Conservation (phyloP, 768 basidiomycete genomes). For the Leccinum truebloodii region DNA sequence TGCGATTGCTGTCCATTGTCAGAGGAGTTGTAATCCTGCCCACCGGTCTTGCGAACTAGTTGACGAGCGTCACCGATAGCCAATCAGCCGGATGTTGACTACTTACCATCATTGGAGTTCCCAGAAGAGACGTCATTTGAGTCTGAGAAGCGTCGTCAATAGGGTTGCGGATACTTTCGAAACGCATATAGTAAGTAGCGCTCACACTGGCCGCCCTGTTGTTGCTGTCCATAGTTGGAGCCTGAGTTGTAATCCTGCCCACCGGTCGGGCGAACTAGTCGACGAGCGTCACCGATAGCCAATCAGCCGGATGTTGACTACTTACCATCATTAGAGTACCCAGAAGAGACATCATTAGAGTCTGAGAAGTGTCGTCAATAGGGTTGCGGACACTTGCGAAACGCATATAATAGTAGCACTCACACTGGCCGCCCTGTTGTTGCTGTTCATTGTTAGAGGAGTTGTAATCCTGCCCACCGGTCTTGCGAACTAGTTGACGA, state of each 20-base stretch:
- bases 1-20: no score
- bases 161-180: slow-evolving; percentile 6
- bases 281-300: slow-evolving; percentile 9
- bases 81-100: slow-evolving; percentile 4
- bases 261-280: slow-evolving; percentile 55
- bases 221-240: no score
- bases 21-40: slow-evolving; percentile 61
- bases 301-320: slow-evolving; percentile 4
- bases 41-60: slow-evolving; percentile 59
- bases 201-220: slow-evolving; percentile 23
- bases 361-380: background rate
- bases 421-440: slow-evolving; percentile 16
- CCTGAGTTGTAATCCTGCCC: slow-evolving; percentile 36
- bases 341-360: background rate
- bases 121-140: background rate
- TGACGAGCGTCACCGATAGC: slow-evolving; percentile 7
- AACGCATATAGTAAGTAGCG: background rate
- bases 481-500: slow-evolving; percentile 44
- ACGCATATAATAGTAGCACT: background rate
- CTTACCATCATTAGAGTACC: background rate
- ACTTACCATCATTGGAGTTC: background rate
- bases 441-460: slow-evolving; percentile 46
- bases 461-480: slow-evolving; percentile 68
- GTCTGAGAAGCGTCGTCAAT: background rate
- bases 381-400: background rate